Evolutionary conservation across 306 rosid species (phyloP).

Genomic region (Corylus americana): DNA sequence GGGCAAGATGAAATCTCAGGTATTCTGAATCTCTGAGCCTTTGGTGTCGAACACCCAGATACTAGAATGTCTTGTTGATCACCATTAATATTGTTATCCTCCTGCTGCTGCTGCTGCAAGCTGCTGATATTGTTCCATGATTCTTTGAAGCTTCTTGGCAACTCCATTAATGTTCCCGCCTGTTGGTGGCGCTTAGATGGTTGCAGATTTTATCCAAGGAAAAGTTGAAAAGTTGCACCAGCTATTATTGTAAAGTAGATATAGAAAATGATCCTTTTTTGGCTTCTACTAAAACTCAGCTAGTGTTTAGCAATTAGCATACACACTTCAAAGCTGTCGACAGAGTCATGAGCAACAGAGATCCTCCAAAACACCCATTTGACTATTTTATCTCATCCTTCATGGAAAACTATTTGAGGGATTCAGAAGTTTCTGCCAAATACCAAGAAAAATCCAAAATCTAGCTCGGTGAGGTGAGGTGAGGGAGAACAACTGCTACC

Average conservation of each 20-base stretch:
- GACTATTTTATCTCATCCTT: constrained; percentile 12
- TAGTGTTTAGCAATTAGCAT: constrained; percentile 3
- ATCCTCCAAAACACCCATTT: constrained; percentile 3
- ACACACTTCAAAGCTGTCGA: constrained; percentile 15
- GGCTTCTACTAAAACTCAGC: constrained; percentile 16
- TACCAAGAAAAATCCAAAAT: constrained; percentile 23
- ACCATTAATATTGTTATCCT: not conserved
- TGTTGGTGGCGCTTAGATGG: not conserved
- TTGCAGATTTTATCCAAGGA: not conserved
- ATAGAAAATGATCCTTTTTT: constrained; percentile 26
- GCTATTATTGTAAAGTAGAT: constrained; percentile 22
- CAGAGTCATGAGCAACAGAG: not conserved
- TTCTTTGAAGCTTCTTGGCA: constrained; percentile 21
- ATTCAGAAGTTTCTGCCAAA: constrained; percentile 37
- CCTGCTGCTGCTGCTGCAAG: not conserved
- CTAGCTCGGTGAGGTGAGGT: not conserved
- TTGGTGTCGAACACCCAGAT: constrained; percentile 52
- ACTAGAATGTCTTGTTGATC: constrained; percentile 2
- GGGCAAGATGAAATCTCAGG: constrained; percentile 52
- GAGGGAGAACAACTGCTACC: constrained; percentile 45
- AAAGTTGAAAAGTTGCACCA: constrained; percentile 30
- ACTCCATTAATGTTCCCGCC: constrained; percentile 22
- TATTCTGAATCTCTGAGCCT: constrained; percentile 49
- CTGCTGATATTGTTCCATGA: not conserved
- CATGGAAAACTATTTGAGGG: constrained; percentile 28